A percentile compares a stretch with the other conserved stretches of the same genome.
These are phyloP conservation scores for Fraxinus sp. DNA, from an alignment of 305 asterid species.

Conservation along the genomic window DNA sequence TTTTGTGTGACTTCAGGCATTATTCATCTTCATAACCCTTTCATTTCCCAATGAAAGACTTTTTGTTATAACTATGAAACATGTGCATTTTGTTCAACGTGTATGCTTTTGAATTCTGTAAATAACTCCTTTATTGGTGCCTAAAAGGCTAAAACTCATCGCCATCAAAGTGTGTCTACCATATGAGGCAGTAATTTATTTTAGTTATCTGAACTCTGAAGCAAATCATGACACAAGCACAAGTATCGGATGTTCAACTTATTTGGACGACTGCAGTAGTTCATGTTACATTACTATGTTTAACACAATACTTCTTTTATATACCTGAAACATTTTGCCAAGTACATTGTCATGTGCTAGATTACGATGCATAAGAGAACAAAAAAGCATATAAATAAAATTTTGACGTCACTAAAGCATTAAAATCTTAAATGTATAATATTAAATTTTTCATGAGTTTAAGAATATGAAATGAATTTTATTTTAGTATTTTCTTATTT, in stretches of 20 bases:
- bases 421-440: background rate
- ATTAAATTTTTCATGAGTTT: background rate
- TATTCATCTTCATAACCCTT: background rate
- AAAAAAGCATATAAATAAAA: background rate
- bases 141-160: background rate
- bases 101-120: background rate
- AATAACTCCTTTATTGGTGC: background rate
- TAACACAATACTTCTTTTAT: background rate
- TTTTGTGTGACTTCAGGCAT: background rate
- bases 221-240: background rate
- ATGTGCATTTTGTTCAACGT: background rate
- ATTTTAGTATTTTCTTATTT: background rate
- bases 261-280: conserved; percentile 17
- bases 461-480: background rate
- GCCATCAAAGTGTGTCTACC: background rate
- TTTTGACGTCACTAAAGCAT: background rate
- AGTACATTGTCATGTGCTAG: background rate
- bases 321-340: background rate
- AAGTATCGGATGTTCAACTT: background rate
- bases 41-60: background rate
- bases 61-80: background rate
- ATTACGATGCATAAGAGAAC: conserved; percentile 28
- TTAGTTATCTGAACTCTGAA: background rate
- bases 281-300: background rate
- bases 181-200: background rate